Evolutionary conservation across 1,284 basidiomycete genomes (phyloP).

Genomic region (Tetrapyrgos nigripes): DNA sequence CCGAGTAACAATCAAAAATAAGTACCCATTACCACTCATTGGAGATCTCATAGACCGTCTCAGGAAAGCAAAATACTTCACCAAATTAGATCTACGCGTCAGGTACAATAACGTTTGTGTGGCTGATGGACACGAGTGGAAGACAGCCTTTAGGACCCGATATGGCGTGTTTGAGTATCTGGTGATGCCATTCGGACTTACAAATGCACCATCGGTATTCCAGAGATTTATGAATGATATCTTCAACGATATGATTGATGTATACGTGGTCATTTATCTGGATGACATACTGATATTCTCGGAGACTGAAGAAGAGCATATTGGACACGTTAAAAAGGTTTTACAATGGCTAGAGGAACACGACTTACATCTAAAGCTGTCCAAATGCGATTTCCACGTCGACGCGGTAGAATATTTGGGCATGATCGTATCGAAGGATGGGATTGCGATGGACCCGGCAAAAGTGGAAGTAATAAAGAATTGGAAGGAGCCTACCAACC

Average conservation of each 20-base stretch:
- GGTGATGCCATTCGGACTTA: no score
- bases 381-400: constrained; percentile 39
- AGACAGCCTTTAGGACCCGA: not conserved
- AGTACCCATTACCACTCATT: not conserved
- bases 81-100: constrained; percentile 10
- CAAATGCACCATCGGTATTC: no score
- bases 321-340: constrained; percentile 31
- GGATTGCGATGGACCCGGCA: constrained; percentile 34
- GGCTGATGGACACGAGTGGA: not conserved
- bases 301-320: constrained; percentile 22
- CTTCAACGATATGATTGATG: constrained; percentile 35
- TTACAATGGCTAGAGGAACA: constrained; percentile 37
- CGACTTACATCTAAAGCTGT: constrained; percentile 41
- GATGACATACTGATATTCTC: no score
- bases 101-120: not conserved
- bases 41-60: not conserved
- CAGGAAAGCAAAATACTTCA: not conserved
- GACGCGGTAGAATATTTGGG: constrained; percentile 45
- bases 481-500: constrained; percentile 23
- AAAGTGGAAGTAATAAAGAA: constrained; percentile 41
- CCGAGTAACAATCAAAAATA: not conserved
- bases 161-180: not conserved
- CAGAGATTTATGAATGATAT: no score
- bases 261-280: constrained; percentile 36
- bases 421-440: constrained; percentile 33